Conservation (phyloP, 2,329 filamentous ascomycete genomes). For the Trichoderma oligosporum region DNA sequence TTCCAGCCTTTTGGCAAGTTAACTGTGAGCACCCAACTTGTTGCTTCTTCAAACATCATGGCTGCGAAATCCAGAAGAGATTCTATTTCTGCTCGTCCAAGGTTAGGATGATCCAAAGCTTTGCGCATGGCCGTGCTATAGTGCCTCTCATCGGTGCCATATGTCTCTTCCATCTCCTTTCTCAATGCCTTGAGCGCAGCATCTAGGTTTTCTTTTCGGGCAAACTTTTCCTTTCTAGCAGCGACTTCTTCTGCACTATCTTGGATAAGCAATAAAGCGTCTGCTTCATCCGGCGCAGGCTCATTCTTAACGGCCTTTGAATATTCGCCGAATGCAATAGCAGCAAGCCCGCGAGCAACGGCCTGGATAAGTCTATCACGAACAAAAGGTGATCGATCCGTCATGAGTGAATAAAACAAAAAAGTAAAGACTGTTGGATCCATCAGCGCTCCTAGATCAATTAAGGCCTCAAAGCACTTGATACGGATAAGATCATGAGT, state of each 20-base stretch:
- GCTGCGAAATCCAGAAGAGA: constrained; percentile 43
- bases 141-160: constrained; percentile 36
- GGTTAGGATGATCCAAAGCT: constrained; percentile 38
- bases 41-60: constrained; percentile 46
- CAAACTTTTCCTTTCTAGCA: constrained; percentile 59
- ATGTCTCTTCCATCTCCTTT: constrained; percentile 44
- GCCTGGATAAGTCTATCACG: constrained; percentile 57
- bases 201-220: constrained; percentile 60
- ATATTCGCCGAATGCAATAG: constrained; percentile 61
- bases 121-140: constrained; percentile 43
- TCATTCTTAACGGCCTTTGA: constrained; percentile 43
- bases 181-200: constrained; percentile 47
- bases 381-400: constrained; percentile 61
- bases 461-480: constrained; percentile 61
- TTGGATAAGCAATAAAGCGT: constrained; percentile 41
- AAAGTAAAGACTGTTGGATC: constrained; percentile 54
- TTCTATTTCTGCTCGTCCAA: constrained; percentile 42
- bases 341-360: constrained; percentile 57
- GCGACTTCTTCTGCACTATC: constrained; percentile 49
- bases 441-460: constrained; percentile 59
- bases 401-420: constrained; percentile 56
- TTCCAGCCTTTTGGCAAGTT: constrained; percentile 42
- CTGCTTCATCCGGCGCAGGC: constrained; percentile 36
- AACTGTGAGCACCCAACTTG: constrained; percentile 41
- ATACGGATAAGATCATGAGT: constrained; percentile 61